phyloP scores from a whole-genome alignment of 2,329 filamentous ascomycete genomes.

The Aspergillus latus region DNA sequence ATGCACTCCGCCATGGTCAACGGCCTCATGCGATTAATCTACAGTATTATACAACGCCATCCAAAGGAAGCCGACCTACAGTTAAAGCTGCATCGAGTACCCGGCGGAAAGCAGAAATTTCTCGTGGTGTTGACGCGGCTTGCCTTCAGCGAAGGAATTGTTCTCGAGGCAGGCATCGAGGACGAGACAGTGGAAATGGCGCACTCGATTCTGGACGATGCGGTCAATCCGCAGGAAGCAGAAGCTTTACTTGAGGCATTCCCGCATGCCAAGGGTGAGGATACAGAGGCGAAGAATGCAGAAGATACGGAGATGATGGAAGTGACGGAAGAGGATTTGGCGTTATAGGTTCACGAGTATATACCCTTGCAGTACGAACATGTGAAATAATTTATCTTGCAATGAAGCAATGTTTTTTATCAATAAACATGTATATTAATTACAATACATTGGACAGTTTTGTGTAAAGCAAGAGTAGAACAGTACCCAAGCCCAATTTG shows the following conservation, averaged over 20 bases:
- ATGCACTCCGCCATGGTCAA: slow-evolving; percentile 57
- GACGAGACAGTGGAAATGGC: slow-evolving; percentile 78
- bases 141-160: slow-evolving; percentile 78
- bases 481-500: neutral
- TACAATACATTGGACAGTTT: too few relatives aligned
- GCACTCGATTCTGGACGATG: slow-evolving; percentile 75
- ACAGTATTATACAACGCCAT: slow-evolving; percentile 61
- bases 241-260: slow-evolving; percentile 57
- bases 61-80: slow-evolving; percentile 65
- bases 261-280: slow-evolving; percentile 35
- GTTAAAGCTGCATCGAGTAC: slow-evolving; percentile 67
- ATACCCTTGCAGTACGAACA: neutral
- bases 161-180: slow-evolving; percentile 74
- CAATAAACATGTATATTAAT: too few relatives aligned
- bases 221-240: slow-evolving; percentile 76
- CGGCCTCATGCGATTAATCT: slow-evolving; percentile 59
- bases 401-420: too few relatives aligned
- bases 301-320: neutral
- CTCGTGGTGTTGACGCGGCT: slow-evolving; percentile 76
- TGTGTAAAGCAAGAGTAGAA: neutral
- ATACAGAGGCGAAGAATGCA: slow-evolving; percentile 16
- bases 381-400: too few relatives aligned
- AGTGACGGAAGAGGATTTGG: neutral
- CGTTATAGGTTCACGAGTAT: slow-evolving; percentile 1
- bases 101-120: slow-evolving; percentile 77